These are phyloP conservation scores for Clohesyomyces aquaticus DNA, from an alignment of 495 filamentous ascomycete species.

Conservation along the genomic window DNA sequence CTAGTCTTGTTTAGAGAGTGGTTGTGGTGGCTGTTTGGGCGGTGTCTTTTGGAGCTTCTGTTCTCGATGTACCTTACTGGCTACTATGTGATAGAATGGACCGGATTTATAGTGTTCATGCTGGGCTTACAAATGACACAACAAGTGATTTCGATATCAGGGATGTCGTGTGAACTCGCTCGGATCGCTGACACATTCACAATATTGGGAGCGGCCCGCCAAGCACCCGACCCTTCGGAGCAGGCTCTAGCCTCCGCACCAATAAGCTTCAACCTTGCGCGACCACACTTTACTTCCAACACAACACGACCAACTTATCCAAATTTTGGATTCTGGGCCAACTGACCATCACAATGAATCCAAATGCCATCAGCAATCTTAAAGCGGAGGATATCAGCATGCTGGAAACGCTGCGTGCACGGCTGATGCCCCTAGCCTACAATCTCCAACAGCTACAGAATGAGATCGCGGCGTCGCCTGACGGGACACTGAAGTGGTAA, in stretches of 20 bases:
- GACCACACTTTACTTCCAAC: not conserved
- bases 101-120: no score
- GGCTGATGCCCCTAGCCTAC: slow-evolving; percentile 21
- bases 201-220: not conserved
- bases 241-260: not conserved
- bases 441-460: slow-evolving; percentile 16
- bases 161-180: no score
- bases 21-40: no score
- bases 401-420: slow-evolving; percentile 19
- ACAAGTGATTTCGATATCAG: no score
- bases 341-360: slow-evolving; percentile 1
- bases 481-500: slow-evolving; percentile 25
- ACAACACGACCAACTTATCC: not conserved
- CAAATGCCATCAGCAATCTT: not conserved
- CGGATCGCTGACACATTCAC: no score
- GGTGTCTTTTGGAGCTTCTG: no score
- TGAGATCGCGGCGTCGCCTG: not conserved
- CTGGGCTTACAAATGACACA: no score
- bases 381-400: slow-evolving; percentile 6
- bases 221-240: not conserved
- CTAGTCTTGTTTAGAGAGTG: no score
- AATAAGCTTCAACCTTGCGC: not conserved
- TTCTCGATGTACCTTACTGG: no score
- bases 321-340: not conserved
- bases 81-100: no score